Base-by-base conservation (phyloP, 2,329 filamentous ascomycete species). In the Sordariomycetes sp. region DNA sequence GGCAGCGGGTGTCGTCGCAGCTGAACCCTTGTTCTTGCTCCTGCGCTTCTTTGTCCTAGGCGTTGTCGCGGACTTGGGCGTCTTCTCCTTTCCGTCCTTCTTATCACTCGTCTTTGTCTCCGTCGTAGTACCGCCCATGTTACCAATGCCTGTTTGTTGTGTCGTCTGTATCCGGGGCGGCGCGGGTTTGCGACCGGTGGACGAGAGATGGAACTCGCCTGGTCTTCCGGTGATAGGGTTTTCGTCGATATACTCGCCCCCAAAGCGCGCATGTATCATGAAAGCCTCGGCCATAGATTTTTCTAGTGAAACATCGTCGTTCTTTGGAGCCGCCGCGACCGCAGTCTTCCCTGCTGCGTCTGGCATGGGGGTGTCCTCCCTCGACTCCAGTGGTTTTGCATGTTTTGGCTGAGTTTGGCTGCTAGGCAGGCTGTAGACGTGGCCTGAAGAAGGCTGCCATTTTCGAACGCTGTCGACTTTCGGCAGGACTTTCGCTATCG, bases 171-270 rank as follows among this genome's bases (percentile, higher is more conserved):
- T n/a, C n/a, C n/a, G n/a, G 3, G 54, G 54, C 16, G 56, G 50
- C 12, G 47, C 50, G 2, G 52, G 46, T 46, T 71, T 71, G 35
- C 74, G 66, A 2, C 76, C 75, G 0, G 74, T 79, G 7, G 72
- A 75, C 8, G 70, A 70, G 9, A 80, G 64, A 43, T 79, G 74
- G 52, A 81, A 82, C 35, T 77, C 73, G 32, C 77, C 77, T 1
- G 77, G 77, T 20, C 70, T 66, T 32, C 78, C 77, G 1, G 75
- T 79, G 45, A 82, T 80, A 27, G 76, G 75, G 43, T 79, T 81
- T 51, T 80, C 73, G 53, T 82, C 74, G 55, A 81, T 72, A 48
- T 76, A 81, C 42, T 81, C 75, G 32, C 73, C 70, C 24, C 75
- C 76, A 43, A 71, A 73, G 41, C 64, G 66, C 53, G 74, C 61